Conservation (phyloP, 2,329 filamentous ascomycete genomes). For the Cladobotryum protrusum region DNA sequence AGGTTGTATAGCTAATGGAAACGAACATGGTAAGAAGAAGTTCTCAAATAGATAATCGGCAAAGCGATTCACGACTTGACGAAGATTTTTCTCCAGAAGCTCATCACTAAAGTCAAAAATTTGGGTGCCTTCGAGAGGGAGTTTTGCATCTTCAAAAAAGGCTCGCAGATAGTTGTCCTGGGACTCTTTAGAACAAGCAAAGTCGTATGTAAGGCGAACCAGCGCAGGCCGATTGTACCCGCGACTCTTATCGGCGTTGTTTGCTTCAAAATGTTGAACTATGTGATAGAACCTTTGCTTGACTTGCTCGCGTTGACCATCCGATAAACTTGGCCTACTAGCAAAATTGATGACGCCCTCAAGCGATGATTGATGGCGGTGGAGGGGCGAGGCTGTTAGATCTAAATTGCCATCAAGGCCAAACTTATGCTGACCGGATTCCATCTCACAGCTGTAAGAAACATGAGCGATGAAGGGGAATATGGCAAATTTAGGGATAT, state of each 20-base stretch:
- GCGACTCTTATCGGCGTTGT: background rate
- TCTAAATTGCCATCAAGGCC: too few relatives aligned
- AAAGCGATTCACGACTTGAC: background rate
- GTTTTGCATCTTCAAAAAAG: background rate
- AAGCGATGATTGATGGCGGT: background rate
- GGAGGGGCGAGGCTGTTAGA: background rate
- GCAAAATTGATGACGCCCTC: background rate
- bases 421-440: too few relatives aligned
- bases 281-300: background rate
- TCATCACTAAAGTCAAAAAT: background rate
- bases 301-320: background rate
- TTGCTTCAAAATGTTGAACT: background rate
- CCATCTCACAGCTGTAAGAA: too few relatives aligned
- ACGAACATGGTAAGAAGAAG: constrained; percentile 10
- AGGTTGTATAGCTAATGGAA: background rate
- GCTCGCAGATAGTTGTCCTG: background rate
- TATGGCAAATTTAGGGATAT: too few relatives aligned
- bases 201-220: constrained; percentile 1
- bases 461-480: too few relatives aligned
- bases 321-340: background rate
- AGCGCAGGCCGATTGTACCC: constrained; percentile 1
- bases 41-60: constrained; percentile 9
- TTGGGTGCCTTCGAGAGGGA: background rate
- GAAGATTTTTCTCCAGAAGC: too few relatives aligned
- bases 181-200: constrained; percentile 1